Conservation (phyloP, 805 yeast species). For the Pichia cephalocereana region DNA sequence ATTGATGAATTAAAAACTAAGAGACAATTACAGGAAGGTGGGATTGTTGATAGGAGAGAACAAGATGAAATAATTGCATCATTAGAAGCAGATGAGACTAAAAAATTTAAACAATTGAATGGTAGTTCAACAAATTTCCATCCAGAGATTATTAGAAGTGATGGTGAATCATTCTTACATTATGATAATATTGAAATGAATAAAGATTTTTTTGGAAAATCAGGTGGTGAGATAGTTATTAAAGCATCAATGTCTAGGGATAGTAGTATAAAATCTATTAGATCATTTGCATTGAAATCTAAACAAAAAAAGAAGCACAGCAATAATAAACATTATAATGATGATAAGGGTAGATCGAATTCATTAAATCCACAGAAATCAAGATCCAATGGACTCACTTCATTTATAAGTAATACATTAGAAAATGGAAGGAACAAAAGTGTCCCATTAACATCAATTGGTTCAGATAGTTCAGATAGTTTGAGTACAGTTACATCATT, state of each 20-base stretch:
- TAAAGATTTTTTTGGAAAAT: conserved; percentile 1
- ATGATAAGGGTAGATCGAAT: too few relatives aligned
- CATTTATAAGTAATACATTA: background rate
- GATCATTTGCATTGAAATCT: background rate
- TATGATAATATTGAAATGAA: background rate
- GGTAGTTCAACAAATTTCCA: conserved; percentile 4
- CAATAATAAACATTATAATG: too few relatives aligned
- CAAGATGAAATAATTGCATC: conserved; percentile 4
- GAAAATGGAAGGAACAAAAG: background rate
- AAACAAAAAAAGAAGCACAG: background rate
- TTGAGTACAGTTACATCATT: background rate
- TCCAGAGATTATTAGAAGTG: conserved; percentile 2
- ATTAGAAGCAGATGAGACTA: background rate
- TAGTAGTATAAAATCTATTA: conserved; percentile 1
- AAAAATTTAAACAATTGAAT: conserved; percentile 2
- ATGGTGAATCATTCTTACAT: background rate
- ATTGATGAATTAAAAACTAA: conserved; percentile 3
- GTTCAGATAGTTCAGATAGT: conserved; percentile 1
- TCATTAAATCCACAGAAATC: too few relatives aligned
- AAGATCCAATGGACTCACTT: background rate
- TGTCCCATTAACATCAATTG: background rate
- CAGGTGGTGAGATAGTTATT: conserved; percentile 3
- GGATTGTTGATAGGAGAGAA: background rate
- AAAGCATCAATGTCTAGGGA: conserved; percentile 4
- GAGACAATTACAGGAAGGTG: conserved; percentile 2